phyloP scores from a whole-genome alignment of 2,329 filamentous ascomycete genomes.

The Penicillium sp. region DNA sequence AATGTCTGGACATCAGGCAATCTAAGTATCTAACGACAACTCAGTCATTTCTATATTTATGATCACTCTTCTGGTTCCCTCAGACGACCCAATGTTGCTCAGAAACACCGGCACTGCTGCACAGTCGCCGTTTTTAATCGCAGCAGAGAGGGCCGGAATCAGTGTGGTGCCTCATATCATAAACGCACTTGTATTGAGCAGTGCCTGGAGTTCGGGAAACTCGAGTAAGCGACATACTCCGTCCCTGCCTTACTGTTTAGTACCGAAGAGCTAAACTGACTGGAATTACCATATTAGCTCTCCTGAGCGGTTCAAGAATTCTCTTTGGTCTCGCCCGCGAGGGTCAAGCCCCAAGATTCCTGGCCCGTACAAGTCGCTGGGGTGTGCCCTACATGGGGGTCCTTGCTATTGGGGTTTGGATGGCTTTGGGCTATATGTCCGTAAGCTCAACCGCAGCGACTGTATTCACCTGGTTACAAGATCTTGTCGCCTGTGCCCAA shows the following conservation, averaged over 20 bases:
- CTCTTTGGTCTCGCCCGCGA: constrained; percentile 40
- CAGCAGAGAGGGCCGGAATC: constrained; percentile 46
- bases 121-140: constrained; percentile 41
- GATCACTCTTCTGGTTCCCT: constrained; percentile 44
- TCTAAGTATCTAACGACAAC: background rate
- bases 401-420: constrained; percentile 52
- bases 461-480: constrained; percentile 67
- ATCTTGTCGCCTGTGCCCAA: constrained; percentile 49
- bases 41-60: constrained; percentile 54
- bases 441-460: constrained; percentile 54
- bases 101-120: constrained; percentile 49
- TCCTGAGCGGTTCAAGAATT: constrained; percentile 35
- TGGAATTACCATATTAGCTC: background rate
- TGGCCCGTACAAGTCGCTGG: constrained; percentile 43
- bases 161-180: constrained; percentile 14
- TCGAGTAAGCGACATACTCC: constrained; percentile 22
- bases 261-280: background rate
- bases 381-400: constrained; percentile 59
- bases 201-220: constrained; percentile 43
- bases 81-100: constrained; percentile 48
- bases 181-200: constrained; percentile 14
- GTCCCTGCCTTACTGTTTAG: background rate
- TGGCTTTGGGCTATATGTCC: constrained; percentile 65
- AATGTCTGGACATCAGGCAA: too few relatives aligned
- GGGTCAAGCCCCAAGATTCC: constrained; percentile 34